phyloP scores from a whole-genome alignment of 2,329 filamentous ascomycete species.

The Amauroascus verrucosus region DNA sequence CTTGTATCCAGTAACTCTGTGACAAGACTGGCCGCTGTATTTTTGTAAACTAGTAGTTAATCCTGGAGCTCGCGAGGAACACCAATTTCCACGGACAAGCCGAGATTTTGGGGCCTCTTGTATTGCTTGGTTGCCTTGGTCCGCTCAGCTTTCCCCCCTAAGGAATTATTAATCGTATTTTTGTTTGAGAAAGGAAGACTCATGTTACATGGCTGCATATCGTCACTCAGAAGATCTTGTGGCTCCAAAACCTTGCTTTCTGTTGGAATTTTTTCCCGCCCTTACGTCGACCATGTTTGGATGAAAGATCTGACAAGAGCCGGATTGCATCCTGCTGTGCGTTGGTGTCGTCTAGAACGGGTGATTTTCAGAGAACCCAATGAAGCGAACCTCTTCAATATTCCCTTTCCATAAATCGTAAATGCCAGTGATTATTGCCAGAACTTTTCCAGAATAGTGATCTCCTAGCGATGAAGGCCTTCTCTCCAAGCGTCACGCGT shows the following conservation, averaged over 20 bases:
- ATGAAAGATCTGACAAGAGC: background rate
- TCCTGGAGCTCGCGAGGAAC: background rate
- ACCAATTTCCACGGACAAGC: background rate
- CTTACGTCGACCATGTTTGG: background rate
- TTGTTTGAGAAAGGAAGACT: background rate
- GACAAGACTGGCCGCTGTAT: background rate
- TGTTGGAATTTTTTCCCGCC: conserved; percentile 1
- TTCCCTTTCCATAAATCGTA: too few species aligned
- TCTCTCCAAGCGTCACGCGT: background rate
- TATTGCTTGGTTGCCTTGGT: background rate
- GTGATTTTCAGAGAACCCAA: background rate
- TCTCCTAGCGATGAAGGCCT: too few species aligned
- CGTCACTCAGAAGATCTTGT: conserved; percentile 3
- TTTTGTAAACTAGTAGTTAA: conserved; percentile 1
- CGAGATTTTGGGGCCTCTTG: conserved; percentile 3
- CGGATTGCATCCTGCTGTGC: conserved; percentile 6
- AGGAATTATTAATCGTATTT: background rate
- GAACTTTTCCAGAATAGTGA: too few species aligned
- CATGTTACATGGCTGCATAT: conserved; percentile 6
- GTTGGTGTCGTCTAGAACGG: background rate
- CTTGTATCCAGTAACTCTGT: background rate
- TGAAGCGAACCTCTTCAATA: background rate
- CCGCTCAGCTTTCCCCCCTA: background rate
- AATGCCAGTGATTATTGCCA: too few species aligned
- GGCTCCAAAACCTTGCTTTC: conserved; percentile 1